Conservation (phyloP, 176 grass and related monocot genomes). For the Cenchrus americanus region DNA sequence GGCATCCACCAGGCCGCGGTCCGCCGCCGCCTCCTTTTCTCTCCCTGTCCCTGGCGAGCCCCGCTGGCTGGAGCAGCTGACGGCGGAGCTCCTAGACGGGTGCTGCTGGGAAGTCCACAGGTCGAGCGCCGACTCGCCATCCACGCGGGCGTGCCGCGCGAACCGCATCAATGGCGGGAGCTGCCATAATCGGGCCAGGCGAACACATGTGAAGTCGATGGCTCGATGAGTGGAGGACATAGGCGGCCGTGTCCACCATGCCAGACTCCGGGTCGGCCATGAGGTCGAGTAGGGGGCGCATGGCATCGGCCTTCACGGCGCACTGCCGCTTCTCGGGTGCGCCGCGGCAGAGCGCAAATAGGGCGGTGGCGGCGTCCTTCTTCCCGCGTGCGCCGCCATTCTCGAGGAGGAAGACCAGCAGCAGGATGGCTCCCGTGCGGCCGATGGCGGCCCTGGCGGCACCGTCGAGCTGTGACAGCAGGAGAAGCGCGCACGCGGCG, state of each 20-base stretch:
- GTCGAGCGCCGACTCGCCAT: too few relatives aligned
- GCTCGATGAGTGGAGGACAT: constrained; percentile 75
- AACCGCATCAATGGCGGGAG: too few relatives aligned
- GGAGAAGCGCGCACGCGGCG: constrained; percentile 80
- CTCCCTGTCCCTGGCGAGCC: too few relatives aligned
- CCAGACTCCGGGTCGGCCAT: constrained; percentile 85
- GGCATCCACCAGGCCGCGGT: too few relatives aligned
- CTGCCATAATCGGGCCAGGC: too few relatives aligned
- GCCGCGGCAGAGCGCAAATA: constrained; percentile 70
- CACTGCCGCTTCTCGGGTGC: constrained; percentile 66
- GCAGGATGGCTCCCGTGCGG: constrained; percentile 69
- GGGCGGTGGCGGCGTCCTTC: constrained; percentile 90
- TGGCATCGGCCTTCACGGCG: constrained; percentile 69
- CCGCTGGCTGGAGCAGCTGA: too few relatives aligned
- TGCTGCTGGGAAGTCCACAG: too few relatives aligned
- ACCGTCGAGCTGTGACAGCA: constrained; percentile 65
- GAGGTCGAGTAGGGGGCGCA: constrained; percentile 72
- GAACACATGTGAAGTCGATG: too few relatives aligned
- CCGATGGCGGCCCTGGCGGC: constrained; percentile 60
- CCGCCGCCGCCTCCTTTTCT: too few relatives aligned
- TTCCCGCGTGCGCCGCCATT: constrained; percentile 69
- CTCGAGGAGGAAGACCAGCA: constrained; percentile 78
- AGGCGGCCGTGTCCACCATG: constrained; percentile 97
- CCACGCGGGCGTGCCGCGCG: too few relatives aligned
- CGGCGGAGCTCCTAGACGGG: too few relatives aligned